A percentile compares a stretch with the other conserved stretches of the same genome.
Conservation (phyloP, 257 asterid species). For the Solanum gandarillasii region DNA sequence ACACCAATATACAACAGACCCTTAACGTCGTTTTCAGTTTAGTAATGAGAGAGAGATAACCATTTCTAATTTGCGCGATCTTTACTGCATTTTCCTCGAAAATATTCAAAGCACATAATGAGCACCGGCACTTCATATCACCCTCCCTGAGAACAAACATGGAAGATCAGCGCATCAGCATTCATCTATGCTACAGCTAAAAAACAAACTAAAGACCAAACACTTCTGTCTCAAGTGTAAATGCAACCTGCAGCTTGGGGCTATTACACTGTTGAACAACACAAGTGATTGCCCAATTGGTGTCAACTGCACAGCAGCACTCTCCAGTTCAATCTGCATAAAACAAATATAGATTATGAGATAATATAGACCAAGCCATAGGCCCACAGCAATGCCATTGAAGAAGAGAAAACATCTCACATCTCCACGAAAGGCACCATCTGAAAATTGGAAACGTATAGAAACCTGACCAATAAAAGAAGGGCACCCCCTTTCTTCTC, state of each 20-base stretch:
- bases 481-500: slow-evolving; percentile 54
- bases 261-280: slow-evolving; percentile 49
- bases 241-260: slow-evolving; percentile 71
- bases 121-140: slow-evolving; percentile 51
- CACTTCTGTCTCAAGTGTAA: background rate
- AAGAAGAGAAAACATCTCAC: slow-evolving; percentile 35
- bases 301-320: slow-evolving; percentile 57
- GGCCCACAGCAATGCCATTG: background rate
- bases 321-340: slow-evolving; percentile 46
- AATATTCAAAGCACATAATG: slow-evolving; percentile 47
- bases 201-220: slow-evolving; percentile 1
- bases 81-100: slow-evolving; percentile 58
- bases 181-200: background rate
- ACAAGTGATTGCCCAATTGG: slow-evolving; percentile 67
- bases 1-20: slow-evolving; percentile 60
- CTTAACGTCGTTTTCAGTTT: slow-evolving; percentile 44
- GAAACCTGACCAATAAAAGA: slow-evolving; percentile 60
- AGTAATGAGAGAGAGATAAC: slow-evolving; percentile 52
- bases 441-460: slow-evolving; percentile 30
- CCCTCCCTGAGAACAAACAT: slow-evolving; percentile 46
- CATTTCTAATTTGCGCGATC: slow-evolving; percentile 54
- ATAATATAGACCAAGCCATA: slow-evolving; percentile 4
- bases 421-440: slow-evolving; percentile 38
- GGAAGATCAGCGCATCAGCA: slow-evolving; percentile 6
- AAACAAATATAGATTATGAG: slow-evolving; percentile 7